Conservation (phyloP, 805 yeast species). For the Zygoascus bituminiphila region DNA sequence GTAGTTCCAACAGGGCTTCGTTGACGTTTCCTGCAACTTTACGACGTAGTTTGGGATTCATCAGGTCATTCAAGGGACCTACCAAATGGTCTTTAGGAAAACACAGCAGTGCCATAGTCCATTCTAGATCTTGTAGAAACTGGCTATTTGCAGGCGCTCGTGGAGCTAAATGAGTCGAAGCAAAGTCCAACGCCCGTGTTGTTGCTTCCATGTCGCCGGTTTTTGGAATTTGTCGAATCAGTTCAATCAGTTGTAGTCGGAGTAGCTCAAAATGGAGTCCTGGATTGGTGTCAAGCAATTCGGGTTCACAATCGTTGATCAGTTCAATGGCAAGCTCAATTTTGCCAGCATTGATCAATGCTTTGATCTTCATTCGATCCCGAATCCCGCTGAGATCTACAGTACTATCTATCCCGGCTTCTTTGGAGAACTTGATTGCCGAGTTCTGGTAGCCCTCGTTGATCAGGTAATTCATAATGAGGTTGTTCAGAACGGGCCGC, state of each 20-base stretch:
- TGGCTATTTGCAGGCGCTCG: constrained; percentile 46
- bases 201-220: constrained; percentile 18
- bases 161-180: constrained; percentile 39
- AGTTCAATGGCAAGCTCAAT: constrained; percentile 50
- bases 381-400: constrained; percentile 44
- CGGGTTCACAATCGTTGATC: constrained; percentile 54
- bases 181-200: constrained; percentile 27
- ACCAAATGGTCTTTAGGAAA: constrained; percentile 33
- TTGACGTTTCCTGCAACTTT: constrained; percentile 68
- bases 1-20: constrained; percentile 43
- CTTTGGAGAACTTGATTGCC: constrained; percentile 52
- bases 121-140: constrained; percentile 65
- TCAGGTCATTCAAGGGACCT: constrained; percentile 42
- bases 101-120: constrained; percentile 72
- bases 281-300: constrained; percentile 53
- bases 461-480: constrained; percentile 66
- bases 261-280: constrained; percentile 64
- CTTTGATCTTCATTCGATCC: constrained; percentile 46
- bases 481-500: constrained; percentile 33
- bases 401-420: constrained; percentile 29
- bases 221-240: constrained; percentile 51
- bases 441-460: constrained; percentile 72
- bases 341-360: constrained; percentile 48
- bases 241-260: constrained; percentile 68
- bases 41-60: constrained; percentile 52